phyloP scores from a whole-genome alignment of 768 basidiomycete species.

The Coprinopsis strossmayeri region DNA sequence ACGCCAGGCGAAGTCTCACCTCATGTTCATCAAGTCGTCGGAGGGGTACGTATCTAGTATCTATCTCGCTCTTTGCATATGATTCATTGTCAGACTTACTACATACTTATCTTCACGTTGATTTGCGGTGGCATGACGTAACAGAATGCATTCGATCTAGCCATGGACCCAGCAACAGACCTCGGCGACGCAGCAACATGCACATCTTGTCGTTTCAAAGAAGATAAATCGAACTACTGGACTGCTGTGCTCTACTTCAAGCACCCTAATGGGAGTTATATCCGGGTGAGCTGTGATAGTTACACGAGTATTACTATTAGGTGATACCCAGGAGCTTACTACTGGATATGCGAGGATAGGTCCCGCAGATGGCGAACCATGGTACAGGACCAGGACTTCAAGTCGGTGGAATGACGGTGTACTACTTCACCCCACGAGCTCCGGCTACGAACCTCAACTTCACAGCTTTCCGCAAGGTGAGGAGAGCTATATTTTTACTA shows the following conservation, averaged over 20 bases:
- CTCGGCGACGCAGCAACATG: conserved; percentile 1
- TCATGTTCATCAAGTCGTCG: not conserved
- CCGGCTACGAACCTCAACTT: not conserved
- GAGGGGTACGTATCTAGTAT: not conserved
- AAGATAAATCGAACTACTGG: conserved; percentile 10
- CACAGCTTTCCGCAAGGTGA: conserved; percentile 8
- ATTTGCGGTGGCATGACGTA: too few species aligned
- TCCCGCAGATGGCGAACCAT: conserved; percentile 8
- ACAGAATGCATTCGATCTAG: not conserved
- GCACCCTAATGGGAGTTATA: conserved; percentile 7
- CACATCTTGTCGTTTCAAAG: conserved; percentile 7
- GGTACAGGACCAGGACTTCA: not conserved
- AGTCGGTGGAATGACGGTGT: conserved; percentile 7
- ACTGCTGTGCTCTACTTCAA: conserved; percentile 7
- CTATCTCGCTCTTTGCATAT: too few species aligned
- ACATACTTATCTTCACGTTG: too few species aligned
- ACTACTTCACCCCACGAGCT: conserved; percentile 6
- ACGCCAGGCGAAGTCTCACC: not conserved
- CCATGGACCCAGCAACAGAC: conserved; percentile 4
- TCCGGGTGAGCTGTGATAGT: too few species aligned
- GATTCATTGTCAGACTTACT: too few species aligned
- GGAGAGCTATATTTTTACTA: too few species aligned
- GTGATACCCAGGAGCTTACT: not conserved
- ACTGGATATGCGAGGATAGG: not conserved
- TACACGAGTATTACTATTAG: not conserved